Conservation (phyloP, 495 filamentous ascomycete genomes). For the Poronia punctata region DNA sequence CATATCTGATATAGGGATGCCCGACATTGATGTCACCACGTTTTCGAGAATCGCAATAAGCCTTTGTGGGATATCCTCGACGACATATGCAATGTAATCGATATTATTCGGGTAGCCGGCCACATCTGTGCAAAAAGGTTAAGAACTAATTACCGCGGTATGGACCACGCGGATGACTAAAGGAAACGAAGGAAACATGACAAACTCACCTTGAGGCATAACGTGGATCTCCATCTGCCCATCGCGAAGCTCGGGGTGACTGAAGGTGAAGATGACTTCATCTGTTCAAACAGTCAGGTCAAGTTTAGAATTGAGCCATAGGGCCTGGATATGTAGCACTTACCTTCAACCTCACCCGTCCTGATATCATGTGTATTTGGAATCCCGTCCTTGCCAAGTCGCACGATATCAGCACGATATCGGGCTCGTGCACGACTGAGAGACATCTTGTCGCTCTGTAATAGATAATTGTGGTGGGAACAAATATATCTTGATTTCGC, state of each 20-base stretch:
- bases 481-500: too few relatives aligned
- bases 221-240: constrained; percentile 43
- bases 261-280: constrained; percentile 52
- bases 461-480: too few relatives aligned
- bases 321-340: too few relatives aligned
- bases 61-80: constrained; percentile 23
- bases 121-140: constrained; percentile 18
- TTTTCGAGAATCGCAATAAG: constrained; percentile 20
- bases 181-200: too few relatives aligned
- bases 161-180: too few relatives aligned
- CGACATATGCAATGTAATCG: constrained; percentile 30
- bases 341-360: background rate
- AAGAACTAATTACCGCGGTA: too few relatives aligned
- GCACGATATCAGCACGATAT: too few relatives aligned
- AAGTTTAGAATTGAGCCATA: too few relatives aligned
- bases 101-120: constrained; percentile 23
- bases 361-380: background rate
- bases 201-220: constrained; percentile 47
- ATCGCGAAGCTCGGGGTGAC: constrained; percentile 15
- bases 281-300: constrained; percentile 31
- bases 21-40: constrained; percentile 9
- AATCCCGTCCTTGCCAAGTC: too few relatives aligned
- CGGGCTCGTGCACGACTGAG: too few relatives aligned
- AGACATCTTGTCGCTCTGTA: too few relatives aligned
- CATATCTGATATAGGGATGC: constrained; percentile 23